Conservation (phyloP, 495 filamentous ascomycete species). For the Aspergillus bridgeri region DNA sequence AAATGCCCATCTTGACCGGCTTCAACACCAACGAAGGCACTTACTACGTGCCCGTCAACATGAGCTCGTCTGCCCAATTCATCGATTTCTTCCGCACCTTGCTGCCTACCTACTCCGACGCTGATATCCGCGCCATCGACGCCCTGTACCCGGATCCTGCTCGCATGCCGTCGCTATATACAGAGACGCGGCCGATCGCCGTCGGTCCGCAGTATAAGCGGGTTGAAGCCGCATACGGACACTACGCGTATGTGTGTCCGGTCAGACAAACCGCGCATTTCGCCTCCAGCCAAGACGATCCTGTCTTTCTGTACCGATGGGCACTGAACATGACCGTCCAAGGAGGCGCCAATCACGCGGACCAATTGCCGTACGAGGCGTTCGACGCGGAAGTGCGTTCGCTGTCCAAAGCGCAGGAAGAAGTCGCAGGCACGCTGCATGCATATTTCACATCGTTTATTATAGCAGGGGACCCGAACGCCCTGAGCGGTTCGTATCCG, state of each 20-base stretch:
- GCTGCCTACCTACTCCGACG: slow-evolving; percentile 47
- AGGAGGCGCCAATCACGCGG: slow-evolving; percentile 56
- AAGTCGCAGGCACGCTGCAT: slow-evolving; percentile 51
- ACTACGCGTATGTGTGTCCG: slow-evolving; percentile 66
- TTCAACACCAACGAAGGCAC: slow-evolving; percentile 66
- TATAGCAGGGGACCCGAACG: slow-evolving; percentile 50
- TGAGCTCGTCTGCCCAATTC: slow-evolving; percentile 47
- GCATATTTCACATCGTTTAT: slow-evolving; percentile 57
- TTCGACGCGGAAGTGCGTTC: slow-evolving; percentile 43
- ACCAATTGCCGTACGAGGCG: slow-evolving; percentile 55
- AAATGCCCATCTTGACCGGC: slow-evolving; percentile 61
- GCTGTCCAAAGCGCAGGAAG: slow-evolving; percentile 40
- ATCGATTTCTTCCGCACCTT: slow-evolving; percentile 52
- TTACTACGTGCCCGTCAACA: slow-evolving; percentile 50
- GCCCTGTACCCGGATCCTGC: slow-evolving; percentile 56
- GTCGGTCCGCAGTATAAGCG: slow-evolving; percentile 56
- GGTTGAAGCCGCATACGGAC: slow-evolving; percentile 59
- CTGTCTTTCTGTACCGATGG: slow-evolving; percentile 59
- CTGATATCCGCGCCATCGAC: slow-evolving; percentile 43
- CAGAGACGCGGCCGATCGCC: slow-evolving; percentile 30
- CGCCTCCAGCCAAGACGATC: slow-evolving; percentile 29
- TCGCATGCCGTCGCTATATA: slow-evolving; percentile 25
- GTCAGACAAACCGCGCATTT: slow-evolving; percentile 59
- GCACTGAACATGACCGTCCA: slow-evolving; percentile 46
- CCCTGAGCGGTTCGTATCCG: slow-evolving; percentile 22